Evolutionary conservation across 495 filamentous ascomycete genomes (phyloP).

Genomic region (Aspergillus bridgeri): DNA sequence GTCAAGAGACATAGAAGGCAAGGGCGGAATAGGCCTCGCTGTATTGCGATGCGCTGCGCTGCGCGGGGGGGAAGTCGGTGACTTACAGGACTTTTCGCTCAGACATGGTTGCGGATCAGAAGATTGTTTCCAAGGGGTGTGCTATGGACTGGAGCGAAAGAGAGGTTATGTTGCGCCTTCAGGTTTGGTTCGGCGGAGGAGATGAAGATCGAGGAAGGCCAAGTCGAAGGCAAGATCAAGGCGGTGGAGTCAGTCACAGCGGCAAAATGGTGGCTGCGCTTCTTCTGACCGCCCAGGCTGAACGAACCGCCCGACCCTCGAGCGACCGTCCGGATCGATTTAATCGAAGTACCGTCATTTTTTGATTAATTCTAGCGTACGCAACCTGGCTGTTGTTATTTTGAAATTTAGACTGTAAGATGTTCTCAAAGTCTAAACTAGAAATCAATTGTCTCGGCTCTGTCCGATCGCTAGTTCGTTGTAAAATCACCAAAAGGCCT

Average conservation of each 20-base stretch:
- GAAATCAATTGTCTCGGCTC: too few relatives aligned
- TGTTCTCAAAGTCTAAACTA: too few relatives aligned
- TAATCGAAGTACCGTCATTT: not conserved
- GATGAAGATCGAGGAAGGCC: not conserved
- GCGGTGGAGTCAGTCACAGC: not conserved
- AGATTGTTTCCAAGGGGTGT: not conserved
- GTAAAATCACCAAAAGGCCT: too few relatives aligned
- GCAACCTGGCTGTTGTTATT: too few relatives aligned
- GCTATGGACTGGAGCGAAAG: constrained; percentile 2
- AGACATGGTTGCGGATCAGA: constrained; percentile 60
- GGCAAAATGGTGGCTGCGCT: not conserved
- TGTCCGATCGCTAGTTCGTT: too few relatives aligned
- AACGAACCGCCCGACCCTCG: not conserved
- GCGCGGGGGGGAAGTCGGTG: not conserved
- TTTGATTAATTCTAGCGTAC: not conserved
- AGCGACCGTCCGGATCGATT: not conserved
- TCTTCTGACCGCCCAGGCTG: not conserved
- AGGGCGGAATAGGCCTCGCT: not conserved
- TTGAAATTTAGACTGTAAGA: too few relatives aligned
- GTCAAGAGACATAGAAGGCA: not conserved
- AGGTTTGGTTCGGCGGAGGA: not conserved
- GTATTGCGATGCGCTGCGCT: not conserved
- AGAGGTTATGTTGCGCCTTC: not conserved
- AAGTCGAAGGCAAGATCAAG: not conserved
- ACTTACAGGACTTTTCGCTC: constrained; percentile 76